Evolutionary conservation across 2,329 filamentous ascomycete species (phyloP), one percentile per base, ranked within the genome.

Genomic region (Amesomyces nigricolor): DNA sequence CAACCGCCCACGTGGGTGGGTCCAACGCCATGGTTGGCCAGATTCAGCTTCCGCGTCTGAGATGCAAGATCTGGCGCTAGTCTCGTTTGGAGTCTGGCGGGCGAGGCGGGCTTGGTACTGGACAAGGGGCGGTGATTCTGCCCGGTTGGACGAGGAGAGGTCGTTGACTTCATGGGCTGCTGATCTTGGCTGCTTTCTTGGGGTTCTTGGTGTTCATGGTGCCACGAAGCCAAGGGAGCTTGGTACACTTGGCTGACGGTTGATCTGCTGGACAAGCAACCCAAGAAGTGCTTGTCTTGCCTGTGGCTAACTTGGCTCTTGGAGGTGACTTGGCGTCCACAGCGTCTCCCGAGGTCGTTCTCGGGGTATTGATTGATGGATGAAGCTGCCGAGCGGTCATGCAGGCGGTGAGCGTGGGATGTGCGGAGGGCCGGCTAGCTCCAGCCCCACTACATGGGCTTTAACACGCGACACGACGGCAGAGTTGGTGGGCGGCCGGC

Each of bases 1-100:
- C 51, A 43, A 19, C n/a, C 40, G 35, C 19, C 42, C 55, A 57
- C 55, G 55, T 57, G 55, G 26, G 55, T 47, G 47, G 42, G 51
- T 39, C 37, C 2, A 9, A 4, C 14, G 10, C 11, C 8, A 9
- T 57, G 55, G 37, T 57, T 57, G 55, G 55, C 19, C 26, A 10
- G 46, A 37, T 43, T 19, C 3, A 16, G 17, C 9, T 10, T 45
- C 10, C 19, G 30, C 32, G 35, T 7, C 38, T 26, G 42, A 26
- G 46, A 39, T 30, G 37, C 44, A 30, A 40, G 54, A 52, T 53
- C 54, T 48, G 22, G 44, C 44, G 49, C 38, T 32, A 47, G 38
- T 32, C n/a, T 42, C 29, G 32, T 39, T 40, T 38, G 50, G 42
- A 17, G 13, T 22, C 14, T 30, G 14, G 14, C 22, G 35, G 14